Evolutionary conservation across 306 rosid species (phyloP).

Genomic region (Astragalus membranaceus): DNA sequence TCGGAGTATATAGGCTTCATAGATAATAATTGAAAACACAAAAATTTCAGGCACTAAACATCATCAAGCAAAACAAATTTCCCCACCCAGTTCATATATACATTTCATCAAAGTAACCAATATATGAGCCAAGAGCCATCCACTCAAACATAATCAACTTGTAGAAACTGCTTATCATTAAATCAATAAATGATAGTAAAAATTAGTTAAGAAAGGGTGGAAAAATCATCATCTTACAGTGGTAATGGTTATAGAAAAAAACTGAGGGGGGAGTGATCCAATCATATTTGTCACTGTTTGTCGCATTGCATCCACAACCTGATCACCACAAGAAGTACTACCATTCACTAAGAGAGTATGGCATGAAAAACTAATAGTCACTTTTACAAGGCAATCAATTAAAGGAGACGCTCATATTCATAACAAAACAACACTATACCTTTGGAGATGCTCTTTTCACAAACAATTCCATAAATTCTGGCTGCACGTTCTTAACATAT

Average conservation of each 20-base stretch:
- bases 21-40: neutral
- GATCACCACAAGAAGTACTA: slow-evolving; percentile 13
- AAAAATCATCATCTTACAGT: slow-evolving; percentile 46
- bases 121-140: neutral
- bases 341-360: neutral
- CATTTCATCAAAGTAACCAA: neutral
- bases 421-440: slow-evolving; percentile 32
- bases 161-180: neutral
- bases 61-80: neutral
- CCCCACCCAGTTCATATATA: neutral
- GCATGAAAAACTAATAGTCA: neutral
- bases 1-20: no score
- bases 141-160: neutral
- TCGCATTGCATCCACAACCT: slow-evolving; percentile 99
- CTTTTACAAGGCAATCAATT: neutral
- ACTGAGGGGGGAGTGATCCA: slow-evolving; percentile 94
- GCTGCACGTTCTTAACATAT: slow-evolving; percentile 90
- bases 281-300: slow-evolving; percentile 97
- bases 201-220: neutral
- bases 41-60: slow-evolving; percentile 10
- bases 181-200: neutral
- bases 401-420: neutral
- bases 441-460: slow-evolving; percentile 92
- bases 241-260: slow-evolving; percentile 75
- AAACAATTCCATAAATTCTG: slow-evolving; percentile 97